A percentile compares a stretch with the other conserved stretches of the same genome.
Conservation (phyloP, 176 grass and related monocot genomes). For the Panicum miliaceum region DNA sequence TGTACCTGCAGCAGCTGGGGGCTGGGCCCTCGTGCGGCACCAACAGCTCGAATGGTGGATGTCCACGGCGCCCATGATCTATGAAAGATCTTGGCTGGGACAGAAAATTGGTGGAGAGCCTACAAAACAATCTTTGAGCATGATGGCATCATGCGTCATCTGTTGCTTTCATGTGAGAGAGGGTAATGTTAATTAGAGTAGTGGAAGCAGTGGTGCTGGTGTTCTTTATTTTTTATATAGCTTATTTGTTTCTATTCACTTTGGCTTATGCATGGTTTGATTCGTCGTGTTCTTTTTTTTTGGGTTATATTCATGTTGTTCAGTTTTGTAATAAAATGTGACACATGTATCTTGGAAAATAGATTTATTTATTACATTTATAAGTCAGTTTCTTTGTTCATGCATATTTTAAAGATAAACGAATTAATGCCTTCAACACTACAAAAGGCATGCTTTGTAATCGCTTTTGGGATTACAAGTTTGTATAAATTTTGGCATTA, state of each 20-base stretch:
- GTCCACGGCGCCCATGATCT: conserved; percentile 25
- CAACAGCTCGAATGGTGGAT: conserved; percentile 47
- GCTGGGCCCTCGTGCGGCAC: conserved; percentile 50
- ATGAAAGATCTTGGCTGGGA: neutral
- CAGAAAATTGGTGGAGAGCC: neutral
- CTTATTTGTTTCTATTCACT: neutral
- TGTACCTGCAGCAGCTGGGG: conserved; percentile 40
- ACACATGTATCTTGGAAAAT: neutral
- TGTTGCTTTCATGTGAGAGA: neutral
- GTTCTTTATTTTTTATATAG: neutral
- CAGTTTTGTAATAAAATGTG: neutral
- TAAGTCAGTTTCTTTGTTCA: neutral
- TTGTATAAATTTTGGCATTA: neutral
- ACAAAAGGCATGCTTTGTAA: no score
- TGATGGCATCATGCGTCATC: neutral
- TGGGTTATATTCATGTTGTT: neutral
- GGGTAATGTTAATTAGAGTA: conserved; percentile 26
- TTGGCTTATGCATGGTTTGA: neutral
- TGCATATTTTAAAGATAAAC: no score
- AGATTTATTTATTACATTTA: neutral
- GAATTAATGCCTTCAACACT: no score
- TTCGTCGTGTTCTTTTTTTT: neutral
- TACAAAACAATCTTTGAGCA: neutral
- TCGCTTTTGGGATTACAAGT: neutral
- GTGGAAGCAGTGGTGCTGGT: neutral